Evolutionary conservation across 2,329 filamentous ascomycete species (phyloP), one percentile per base, ranked within the genome.

Genomic region (Cercospora sp.): DNA sequence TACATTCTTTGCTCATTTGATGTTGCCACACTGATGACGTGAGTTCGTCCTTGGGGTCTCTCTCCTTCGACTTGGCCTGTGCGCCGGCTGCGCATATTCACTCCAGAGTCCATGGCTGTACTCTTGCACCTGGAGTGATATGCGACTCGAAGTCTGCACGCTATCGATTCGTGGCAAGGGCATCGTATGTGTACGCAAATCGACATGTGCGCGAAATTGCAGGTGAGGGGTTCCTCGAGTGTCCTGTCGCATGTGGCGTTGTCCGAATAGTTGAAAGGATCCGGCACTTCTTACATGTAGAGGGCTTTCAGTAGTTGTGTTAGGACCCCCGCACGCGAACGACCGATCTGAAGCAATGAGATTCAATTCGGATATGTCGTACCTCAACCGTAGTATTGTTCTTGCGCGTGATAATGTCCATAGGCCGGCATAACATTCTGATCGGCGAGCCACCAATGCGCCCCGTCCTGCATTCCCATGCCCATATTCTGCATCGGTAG

Each of bases 401-500:
- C 53, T 7, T 58, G 53, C 12, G 26, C 1, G 10, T 58, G 39
- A 62, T 48, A 62, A 8, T 48, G 60, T 13, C 10, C 23, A 26
- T 62, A 62, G 7, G 12, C 30, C 16, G 39, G 60, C 39, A 62
- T 53, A 3, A 62, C 26, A 51, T 33, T 59, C 28, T 48, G 57
- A 26, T 64, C 18, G 5, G 55, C n/a, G 3, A 20, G 16, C 66
- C 66, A 64, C 61, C 61, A 67, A 51, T 62, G 57, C 1, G n/a
- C 60, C 39, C 45, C 59, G 20, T 65, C 36, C 16, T 65, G 65
- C 20, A 23, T 59, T 42, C 60, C 65, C 39, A 65, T 31, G 20
- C 60, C 66, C 12, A 67, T 51, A 33, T 68, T 64, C 26, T 69
- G 70, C 36, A 66, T 36, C 13, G 28, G 18, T 39, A 60, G n/a